These are phyloP conservation scores for Narthecium ossifragum DNA, from an alignment of 106 monocot genomes.

Conservation along the genomic window DNA sequence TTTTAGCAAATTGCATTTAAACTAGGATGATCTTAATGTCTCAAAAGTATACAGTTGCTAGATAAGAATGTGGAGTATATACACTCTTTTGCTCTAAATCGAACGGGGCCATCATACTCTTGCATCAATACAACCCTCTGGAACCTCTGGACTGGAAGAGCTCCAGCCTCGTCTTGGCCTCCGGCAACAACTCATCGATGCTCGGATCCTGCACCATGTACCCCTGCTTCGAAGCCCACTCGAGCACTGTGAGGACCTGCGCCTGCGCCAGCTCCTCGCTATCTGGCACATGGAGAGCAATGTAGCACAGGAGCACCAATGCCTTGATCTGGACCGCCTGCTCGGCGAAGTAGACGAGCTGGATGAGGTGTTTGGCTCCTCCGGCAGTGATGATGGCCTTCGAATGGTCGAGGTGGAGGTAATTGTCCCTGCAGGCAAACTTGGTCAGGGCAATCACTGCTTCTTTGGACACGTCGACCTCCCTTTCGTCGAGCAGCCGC, in stretches of 20 bases:
- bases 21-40: too few species aligned
- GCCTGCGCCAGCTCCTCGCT: constrained; percentile 70
- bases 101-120: too few species aligned
- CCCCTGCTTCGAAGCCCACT: constrained; percentile 70
- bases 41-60: too few species aligned
- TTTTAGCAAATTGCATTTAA: too few species aligned
- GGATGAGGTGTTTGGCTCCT: constrained; percentile 73
- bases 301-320: constrained; percentile 56
- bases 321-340: constrained; percentile 54
- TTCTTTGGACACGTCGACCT: constrained; percentile 41
- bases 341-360: constrained; percentile 78
- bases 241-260: constrained; percentile 59
- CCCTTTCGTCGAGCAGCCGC: constrained; percentile 66
- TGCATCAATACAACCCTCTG: constrained; percentile 51
- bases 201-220: constrained; percentile 38
- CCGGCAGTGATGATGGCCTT: constrained; percentile 72
- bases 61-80: too few species aligned
- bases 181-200: constrained; percentile 44
- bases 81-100: too few species aligned
- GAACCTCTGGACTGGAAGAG: constrained; percentile 80
- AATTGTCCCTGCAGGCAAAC: constrained; percentile 85
- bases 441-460: constrained; percentile 62
- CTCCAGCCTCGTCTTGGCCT: constrained; percentile 72
- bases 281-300: constrained; percentile 71
- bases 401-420: constrained; percentile 63